Conservation (phyloP, 2,329 filamentous ascomycete genomes). For the Talaromyces pinophilus region DNA sequence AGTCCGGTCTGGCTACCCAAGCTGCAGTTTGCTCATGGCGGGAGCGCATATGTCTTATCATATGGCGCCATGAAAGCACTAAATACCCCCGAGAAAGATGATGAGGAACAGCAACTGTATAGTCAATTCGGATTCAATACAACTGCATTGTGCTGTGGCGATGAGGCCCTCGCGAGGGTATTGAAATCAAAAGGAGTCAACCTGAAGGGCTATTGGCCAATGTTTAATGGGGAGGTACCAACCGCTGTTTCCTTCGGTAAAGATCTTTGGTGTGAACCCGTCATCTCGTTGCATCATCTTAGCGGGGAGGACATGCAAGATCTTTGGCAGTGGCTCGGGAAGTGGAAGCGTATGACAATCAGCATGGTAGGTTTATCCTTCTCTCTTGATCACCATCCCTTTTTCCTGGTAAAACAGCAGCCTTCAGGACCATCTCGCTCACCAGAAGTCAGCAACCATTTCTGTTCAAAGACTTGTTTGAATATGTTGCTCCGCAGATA, state of each 20-base stretch:
- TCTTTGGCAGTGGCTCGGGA: conserved; percentile 11
- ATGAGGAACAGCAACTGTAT: conserved; percentile 1
- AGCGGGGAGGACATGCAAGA: conserved; percentile 11
- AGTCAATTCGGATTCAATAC: conserved; percentile 12
- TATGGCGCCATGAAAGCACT: conserved; percentile 14
- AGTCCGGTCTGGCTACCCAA: conserved; percentile 13
- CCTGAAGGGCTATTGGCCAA: conserved; percentile 16
- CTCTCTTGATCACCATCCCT: neutral
- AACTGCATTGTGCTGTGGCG: conserved; percentile 12
- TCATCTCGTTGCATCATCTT: conserved; percentile 17
- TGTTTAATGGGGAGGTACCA: conserved; percentile 17
- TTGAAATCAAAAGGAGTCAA: conserved; percentile 15
- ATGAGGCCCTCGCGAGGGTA: conserved; percentile 14
- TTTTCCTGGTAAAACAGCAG: neutral
- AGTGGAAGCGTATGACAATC: neutral
- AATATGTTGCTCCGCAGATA: conserved; percentile 9
- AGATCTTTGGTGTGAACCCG: conserved; percentile 16
- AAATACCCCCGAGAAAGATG: conserved; percentile 1
- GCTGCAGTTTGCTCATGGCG: conserved; percentile 10
- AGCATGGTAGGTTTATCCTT: conserved; percentile 10
- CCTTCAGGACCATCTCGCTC: neutral
- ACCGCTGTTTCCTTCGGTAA: neutral
- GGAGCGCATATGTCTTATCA: conserved; percentile 12
- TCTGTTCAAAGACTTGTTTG: conserved; percentile 14
- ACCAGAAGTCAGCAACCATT: conserved; percentile 3